Evolutionary conservation across 768 basidiomycete genomes (phyloP), one percentile per base, ranked within the genome.

Genomic region (Gyrodon lividus): DNA sequence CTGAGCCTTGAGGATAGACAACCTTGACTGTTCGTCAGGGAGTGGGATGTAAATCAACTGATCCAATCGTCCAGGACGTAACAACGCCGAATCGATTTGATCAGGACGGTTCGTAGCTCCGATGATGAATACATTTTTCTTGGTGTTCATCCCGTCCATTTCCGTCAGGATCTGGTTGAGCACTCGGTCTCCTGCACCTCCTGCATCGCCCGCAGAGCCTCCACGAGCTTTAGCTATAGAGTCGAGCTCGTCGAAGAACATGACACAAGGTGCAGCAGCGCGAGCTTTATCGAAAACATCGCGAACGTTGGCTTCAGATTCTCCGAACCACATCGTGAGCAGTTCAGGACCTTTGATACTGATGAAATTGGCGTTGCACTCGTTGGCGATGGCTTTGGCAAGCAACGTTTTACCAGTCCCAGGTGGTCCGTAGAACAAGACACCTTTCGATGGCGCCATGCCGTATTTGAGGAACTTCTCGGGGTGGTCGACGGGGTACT

Each of bases 381-480:
- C 97, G 70, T 98, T 95, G 61, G 97, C 97, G 66, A 98, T 98
- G 53, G 97, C 97, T 77, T 98, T 99, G 49, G 97, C 97, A 50
- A 99, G 82, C 61, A 99, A 68, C 19, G 97, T 99, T 78, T 99
- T 99, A 89, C 97, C 97, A 57, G 97, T 99, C 82, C 97, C 97
- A 60, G 97, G 97, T 68, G 97, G 97, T 40, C 97, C 97, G 70
- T 98, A 99, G 83, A 99, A 99, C 64, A 99, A 74, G 41, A 99
- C 97, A 84, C 97, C 97, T 78, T 98, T 98, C 30, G 93, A 96
- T 5, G 97, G 96, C 23, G 92, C 93, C 97, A 99, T 98, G 60
- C 97, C 97, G 65, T 99, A 99, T 78, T 99, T 99, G 87, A 99
- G 80, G 93, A 98, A 99, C 78, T 99, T 99, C 71, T 99, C 97